Conservation (phyloP, 2,329 filamentous ascomycete genomes). For the Penicillium sp. region DNA sequence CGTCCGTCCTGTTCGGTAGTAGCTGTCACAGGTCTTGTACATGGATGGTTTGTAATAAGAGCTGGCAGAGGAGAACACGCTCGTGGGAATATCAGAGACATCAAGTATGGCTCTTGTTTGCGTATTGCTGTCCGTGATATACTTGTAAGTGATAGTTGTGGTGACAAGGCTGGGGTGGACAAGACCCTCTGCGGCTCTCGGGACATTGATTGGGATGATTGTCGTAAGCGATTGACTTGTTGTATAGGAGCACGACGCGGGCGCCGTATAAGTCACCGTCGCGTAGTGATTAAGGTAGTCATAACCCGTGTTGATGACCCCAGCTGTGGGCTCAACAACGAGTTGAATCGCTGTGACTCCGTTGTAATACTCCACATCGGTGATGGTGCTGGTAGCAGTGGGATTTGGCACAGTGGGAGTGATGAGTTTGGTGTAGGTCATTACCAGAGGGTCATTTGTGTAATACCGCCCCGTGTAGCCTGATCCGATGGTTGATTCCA, state of each 20-base stretch:
- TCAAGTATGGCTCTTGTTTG: conserved; percentile 4
- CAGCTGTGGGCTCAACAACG: conserved; percentile 12
- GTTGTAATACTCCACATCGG: conserved; percentile 4
- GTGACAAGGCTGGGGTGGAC: conserved; percentile 4
- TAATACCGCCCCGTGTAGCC: conserved; percentile 7
- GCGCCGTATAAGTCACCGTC: conserved; percentile 12
- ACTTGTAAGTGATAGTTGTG: conserved; percentile 5
- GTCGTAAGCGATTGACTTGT: conserved; percentile 8
- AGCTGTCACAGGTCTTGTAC: conserved; percentile 9
- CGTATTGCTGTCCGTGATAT: conserved; percentile 4
- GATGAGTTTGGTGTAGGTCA: conserved; percentile 7
- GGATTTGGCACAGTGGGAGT: conserved; percentile 11
- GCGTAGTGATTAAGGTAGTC: conserved; percentile 10
- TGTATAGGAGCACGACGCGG: conserved; percentile 16
- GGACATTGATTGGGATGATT: conserved; percentile 7
- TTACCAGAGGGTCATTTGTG: conserved; percentile 5
- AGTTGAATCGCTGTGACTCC: conserved; percentile 13
- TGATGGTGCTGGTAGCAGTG: conserved; percentile 6
- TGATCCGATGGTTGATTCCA: conserved; percentile 2
- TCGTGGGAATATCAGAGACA: conserved; percentile 8
- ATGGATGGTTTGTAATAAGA: conserved; percentile 5
- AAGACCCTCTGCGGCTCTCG: conserved; percentile 5
- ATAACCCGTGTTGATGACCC: conserved; percentile 7
- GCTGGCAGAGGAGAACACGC: conserved; percentile 6
- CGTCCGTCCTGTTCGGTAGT: conserved; percentile 3